These are phyloP conservation scores for Thermothielavioides terrestris DNA, from an alignment of 495 filamentous ascomycete genomes.

Conservation along the genomic window DNA sequence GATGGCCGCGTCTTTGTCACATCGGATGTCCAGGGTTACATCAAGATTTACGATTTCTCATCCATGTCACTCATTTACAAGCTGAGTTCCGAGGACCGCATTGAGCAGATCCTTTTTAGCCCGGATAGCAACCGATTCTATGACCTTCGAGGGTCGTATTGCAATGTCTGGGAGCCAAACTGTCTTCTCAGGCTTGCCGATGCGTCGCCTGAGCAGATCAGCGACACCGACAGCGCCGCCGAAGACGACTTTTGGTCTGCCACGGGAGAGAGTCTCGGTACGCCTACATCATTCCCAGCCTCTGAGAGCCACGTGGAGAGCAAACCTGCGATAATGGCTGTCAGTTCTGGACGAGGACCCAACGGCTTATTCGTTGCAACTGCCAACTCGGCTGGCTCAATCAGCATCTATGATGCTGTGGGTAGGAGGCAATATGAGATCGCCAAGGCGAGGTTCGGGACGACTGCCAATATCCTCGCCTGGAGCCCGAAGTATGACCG, in stretches of 20 bases:
- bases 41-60: constrained; percentile 1
- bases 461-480: neutral
- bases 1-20: constrained; percentile 1
- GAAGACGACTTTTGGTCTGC: neutral
- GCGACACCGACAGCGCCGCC: neutral
- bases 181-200: neutral
- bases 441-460: neutral
- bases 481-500: neutral
- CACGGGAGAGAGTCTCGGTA: neutral
- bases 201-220: neutral
- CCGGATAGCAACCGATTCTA: neutral
- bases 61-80: constrained; percentile 8
- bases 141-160: neutral
- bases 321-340: neutral
- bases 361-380: neutral
- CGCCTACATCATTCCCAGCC: neutral
- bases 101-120: neutral
- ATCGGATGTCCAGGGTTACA: neutral
- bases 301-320: neutral
- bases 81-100: neutral
- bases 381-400: neutral
- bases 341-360: neutral
- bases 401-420: neutral
- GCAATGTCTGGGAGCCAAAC: constrained; percentile 6
- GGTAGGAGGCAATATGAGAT: neutral